Evolutionary conservation across 2,329 filamentous ascomycete genomes (phyloP).

Genomic region (Coleophoma eucalyptorum): DNA sequence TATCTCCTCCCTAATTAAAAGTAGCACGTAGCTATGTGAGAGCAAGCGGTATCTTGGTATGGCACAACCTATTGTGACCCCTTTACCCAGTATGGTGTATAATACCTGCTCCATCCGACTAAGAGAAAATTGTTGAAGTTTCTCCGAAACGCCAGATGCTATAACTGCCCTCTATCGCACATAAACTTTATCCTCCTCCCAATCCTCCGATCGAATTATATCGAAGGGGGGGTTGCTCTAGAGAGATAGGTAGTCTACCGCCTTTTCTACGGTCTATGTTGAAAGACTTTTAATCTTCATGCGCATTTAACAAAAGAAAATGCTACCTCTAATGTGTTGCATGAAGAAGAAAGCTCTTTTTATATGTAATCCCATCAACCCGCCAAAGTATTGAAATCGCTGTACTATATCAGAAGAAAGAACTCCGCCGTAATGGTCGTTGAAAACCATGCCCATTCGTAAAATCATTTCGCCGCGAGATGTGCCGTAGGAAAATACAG

Average conservation of each 20-base stretch:
- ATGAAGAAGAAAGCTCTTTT: constrained; percentile 17
- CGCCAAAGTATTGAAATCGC: constrained; percentile 3
- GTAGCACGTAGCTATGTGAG: constrained; percentile 1
- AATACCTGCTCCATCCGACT: constrained; percentile 7
- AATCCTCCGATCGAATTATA: not conserved
- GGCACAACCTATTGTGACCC: not conserved
- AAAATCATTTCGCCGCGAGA: constrained; percentile 28
- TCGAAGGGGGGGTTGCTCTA: not conserved
- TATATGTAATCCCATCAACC: not conserved
- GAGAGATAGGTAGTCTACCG: constrained; percentile 5
- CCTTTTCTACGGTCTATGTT: constrained; percentile 32
- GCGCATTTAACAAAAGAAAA: constrained; percentile 7
- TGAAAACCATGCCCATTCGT: constrained; percentile 28
- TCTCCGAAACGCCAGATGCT: constrained; percentile 30
- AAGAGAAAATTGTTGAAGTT: constrained; percentile 31
- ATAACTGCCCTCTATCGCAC: constrained; percentile 22
- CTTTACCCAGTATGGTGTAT: too few species aligned
- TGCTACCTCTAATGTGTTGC: not conserved
- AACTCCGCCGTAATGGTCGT: constrained; percentile 25
- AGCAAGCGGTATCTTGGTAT: too few species aligned
- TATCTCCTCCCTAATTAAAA: too few species aligned
- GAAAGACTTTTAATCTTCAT: constrained; percentile 29
- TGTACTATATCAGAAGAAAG: constrained; percentile 10
- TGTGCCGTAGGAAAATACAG: constrained; percentile 18
- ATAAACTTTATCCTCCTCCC: constrained; percentile 10